Conservation (phyloP, 169 alveolate species). For the Cystoisospora suis region DNA sequence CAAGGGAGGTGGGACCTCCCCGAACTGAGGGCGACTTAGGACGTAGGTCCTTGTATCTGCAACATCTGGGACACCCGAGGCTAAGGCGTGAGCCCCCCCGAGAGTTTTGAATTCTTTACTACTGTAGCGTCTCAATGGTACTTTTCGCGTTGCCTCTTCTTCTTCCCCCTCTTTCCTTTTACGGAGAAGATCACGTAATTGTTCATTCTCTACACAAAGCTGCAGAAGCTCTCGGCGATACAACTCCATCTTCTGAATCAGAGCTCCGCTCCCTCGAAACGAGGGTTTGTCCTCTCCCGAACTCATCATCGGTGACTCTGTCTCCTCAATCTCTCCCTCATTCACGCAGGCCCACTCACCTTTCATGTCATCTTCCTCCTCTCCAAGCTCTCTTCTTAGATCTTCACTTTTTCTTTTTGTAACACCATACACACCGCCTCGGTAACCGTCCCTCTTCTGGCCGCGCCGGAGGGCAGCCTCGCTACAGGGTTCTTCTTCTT, state of each 20-base stretch:
- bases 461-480: neutral
- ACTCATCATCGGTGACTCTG: too few relatives aligned
- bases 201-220: too few relatives aligned
- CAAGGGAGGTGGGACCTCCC: too few relatives aligned
- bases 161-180: neutral
- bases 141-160: neutral
- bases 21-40: conserved; percentile 15
- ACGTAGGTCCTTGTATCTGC: conserved; percentile 6
- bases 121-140: neutral
- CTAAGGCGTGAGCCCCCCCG: too few relatives aligned
- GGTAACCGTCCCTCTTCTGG: neutral
- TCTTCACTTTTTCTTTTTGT: neutral
- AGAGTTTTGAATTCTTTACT: neutral
- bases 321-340: too few relatives aligned
- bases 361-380: too few relatives aligned
- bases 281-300: too few relatives aligned
- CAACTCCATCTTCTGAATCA: too few relatives aligned
- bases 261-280: too few relatives aligned
- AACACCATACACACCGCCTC: neutral
- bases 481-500: neutral
- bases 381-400: neutral
- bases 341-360: too few relatives aligned
- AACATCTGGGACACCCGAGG: neutral
- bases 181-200: neutral
- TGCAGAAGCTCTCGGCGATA: too few relatives aligned